These are phyloP conservation scores for Fusarium sp. DNA, from an alignment of 2,329 filamentous ascomycete genomes.

Conservation along the genomic window DNA sequence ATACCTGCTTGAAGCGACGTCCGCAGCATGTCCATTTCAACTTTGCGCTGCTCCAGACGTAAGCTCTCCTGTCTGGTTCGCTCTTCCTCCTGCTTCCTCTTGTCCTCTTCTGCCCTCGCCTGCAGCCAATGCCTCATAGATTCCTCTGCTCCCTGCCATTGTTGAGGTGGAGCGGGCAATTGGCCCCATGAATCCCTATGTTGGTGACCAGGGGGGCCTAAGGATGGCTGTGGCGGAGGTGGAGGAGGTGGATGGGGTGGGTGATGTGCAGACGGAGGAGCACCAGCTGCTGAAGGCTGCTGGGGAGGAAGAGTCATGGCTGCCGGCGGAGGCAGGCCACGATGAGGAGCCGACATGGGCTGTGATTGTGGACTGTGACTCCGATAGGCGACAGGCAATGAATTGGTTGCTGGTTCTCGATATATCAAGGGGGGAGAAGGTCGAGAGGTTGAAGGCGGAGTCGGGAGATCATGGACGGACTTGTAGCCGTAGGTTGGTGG, in stretches of 20 bases:
- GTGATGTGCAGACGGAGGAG: conserved; percentile 47
- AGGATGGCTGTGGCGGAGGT: conserved; percentile 46
- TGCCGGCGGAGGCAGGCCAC: conserved; percentile 76
- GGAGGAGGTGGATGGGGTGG: conserved; percentile 49
- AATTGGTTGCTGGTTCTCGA: conserved; percentile 61
- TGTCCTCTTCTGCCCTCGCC: conserved; percentile 80
- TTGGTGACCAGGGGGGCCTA: conserved; percentile 46
- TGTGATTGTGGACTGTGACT: conserved; percentile 63
- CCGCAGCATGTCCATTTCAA: conserved; percentile 79
- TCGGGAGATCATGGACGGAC: conserved; percentile 72
- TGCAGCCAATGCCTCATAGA: conserved; percentile 78
- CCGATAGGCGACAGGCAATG: conserved; percentile 54
- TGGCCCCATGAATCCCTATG: conserved; percentile 61
- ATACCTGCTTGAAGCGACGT: conserved; percentile 77
- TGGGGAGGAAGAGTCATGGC: conserved; percentile 71
- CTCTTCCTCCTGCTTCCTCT: conserved; percentile 79
- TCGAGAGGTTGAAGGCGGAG: conserved; percentile 67
- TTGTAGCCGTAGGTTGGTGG: conserved; percentile 69
- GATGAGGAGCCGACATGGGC: conserved; percentile 77
- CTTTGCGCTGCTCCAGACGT: conserved; percentile 77
- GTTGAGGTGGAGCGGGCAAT: conserved; percentile 72
- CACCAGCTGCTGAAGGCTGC: conserved; percentile 50
- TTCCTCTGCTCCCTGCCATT: conserved; percentile 77
- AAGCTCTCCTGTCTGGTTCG: conserved; percentile 73
- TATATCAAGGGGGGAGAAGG: conserved; percentile 66